These are phyloP conservation scores for Scheffersomyces amazonensis DNA, from an alignment of 805 yeast genomes.

Conservation along the genomic window DNA sequence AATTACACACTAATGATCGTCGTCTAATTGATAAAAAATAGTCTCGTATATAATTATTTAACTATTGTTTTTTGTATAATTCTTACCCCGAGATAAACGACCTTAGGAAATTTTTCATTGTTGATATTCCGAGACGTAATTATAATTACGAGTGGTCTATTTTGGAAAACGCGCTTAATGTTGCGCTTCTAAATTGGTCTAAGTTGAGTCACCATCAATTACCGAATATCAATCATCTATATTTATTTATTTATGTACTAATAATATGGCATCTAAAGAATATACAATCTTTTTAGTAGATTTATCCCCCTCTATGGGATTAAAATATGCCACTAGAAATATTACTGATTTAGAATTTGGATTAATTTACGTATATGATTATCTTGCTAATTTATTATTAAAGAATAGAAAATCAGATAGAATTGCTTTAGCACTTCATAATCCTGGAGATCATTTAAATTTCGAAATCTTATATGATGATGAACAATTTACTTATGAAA, in stretches of 20 bases:
- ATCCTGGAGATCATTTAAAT: not conserved
- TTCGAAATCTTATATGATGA: constrained; percentile 5
- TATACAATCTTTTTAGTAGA: constrained; percentile 51
- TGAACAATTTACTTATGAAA: constrained; percentile 4
- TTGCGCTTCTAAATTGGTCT: too few species aligned
- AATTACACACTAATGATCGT: too few species aligned
- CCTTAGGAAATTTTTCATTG: too few species aligned
- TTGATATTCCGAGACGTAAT: too few species aligned
- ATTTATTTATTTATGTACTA: too few species aligned
- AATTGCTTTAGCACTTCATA: constrained; percentile 24
- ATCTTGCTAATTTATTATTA: constrained; percentile 24
- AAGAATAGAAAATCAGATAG: constrained; percentile 38
- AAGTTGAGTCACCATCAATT: too few species aligned
- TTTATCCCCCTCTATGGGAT: constrained; percentile 42
- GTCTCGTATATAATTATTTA: too few species aligned
- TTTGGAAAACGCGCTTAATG: not conserved
- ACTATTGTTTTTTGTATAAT: too few species aligned
- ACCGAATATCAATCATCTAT: too few species aligned
- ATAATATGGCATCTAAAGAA: constrained; percentile 24
- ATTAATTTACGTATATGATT: constrained; percentile 39
- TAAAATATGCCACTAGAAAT: constrained; percentile 31
- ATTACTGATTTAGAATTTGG: constrained; percentile 37
- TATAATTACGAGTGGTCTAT: too few species aligned
- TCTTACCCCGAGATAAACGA: too few species aligned
- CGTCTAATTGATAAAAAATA: too few species aligned